These are phyloP conservation scores for Nakazawaea pomicola DNA, from an alignment of 805 yeast genomes.

Conservation along the genomic window DNA sequence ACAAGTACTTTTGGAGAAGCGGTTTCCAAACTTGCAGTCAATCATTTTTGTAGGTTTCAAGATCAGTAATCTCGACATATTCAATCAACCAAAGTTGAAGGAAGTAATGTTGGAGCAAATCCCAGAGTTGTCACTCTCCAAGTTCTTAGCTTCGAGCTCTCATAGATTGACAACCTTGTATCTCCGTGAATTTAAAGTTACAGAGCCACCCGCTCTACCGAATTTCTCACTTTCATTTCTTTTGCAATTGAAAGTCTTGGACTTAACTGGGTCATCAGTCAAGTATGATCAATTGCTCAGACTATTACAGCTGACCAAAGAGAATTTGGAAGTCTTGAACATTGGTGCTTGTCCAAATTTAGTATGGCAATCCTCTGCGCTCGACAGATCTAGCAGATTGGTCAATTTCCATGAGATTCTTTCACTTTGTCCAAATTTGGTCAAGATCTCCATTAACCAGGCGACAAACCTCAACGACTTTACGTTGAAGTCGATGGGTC, in stretches of 20 bases:
- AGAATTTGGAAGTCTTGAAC: background rate
- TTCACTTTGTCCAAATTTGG: conserved; percentile 7
- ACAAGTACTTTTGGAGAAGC: background rate
- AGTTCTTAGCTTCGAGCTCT: background rate
- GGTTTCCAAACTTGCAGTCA: conserved; percentile 1
- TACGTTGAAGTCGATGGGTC: conserved; percentile 8
- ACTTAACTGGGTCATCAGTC: conserved; percentile 5
- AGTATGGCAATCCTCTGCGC: conserved; percentile 5
- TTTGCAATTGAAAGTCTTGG: conserved; percentile 1
- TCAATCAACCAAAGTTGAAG: background rate
- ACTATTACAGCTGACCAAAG: conserved; percentile 2
- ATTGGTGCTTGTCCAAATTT: conserved; percentile 11
- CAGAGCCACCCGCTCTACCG: background rate
- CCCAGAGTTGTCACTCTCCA: conserved; percentile 1
- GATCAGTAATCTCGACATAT: background rate
- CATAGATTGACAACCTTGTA: conserved; percentile 4
- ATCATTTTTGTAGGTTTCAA: conserved; percentile 5
- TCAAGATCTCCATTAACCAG: conserved; percentile 1
- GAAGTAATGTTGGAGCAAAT: conserved; percentile 1
- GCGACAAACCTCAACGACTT: conserved; percentile 9
- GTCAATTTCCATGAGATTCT: conserved; percentile 4
- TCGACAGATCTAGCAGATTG: background rate
- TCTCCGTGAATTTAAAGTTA: conserved; percentile 1
- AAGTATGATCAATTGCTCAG: background rate
- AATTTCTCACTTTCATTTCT: background rate